Percentiles rank a stretch among this genome's conserved stretches.
phyloP scores from a whole-genome alignment of 108 stramenopile species.

The Discostella stelligeroides region DNA sequence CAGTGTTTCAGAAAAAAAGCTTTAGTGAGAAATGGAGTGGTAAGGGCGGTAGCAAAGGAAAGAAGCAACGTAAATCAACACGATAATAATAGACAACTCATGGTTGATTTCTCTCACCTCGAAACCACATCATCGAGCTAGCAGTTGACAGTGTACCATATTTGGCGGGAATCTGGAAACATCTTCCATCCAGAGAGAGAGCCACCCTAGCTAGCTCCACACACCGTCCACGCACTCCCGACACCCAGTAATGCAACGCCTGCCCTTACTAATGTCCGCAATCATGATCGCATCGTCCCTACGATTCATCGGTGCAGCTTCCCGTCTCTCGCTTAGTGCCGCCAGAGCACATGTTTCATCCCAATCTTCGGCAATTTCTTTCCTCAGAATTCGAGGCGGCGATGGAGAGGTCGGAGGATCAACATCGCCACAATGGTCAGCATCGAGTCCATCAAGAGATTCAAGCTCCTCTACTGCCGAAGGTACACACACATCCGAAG shows the following conservation, averaged over 20 bases:
- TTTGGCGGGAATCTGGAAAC: too few species aligned
- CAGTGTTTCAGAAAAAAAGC: conserved; percentile 31
- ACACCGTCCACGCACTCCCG: not conserved
- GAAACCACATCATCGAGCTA: too few species aligned
- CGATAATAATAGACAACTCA: too few species aligned
- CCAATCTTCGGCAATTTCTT: not conserved
- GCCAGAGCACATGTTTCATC: not conserved
- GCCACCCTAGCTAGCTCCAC: not conserved
- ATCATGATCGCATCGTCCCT: conserved; percentile 11
- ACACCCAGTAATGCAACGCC: not conserved
- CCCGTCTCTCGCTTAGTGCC: not conserved
- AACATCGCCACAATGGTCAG: not conserved
- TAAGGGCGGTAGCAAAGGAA: conserved; percentile 14
- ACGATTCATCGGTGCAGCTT: conserved; percentile 8
- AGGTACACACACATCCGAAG: not conserved
- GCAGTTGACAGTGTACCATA: too few species aligned
- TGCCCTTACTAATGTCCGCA: not conserved
- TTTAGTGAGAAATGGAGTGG: conserved; percentile 49
- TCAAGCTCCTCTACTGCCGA: conserved; percentile 18
- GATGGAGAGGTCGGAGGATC: not conserved
- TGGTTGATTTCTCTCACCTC: too few species aligned
- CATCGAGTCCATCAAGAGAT: conserved; percentile 4
- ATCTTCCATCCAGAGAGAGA: not conserved
- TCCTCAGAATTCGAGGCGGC: conserved; percentile 2
- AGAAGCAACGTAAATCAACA: conserved; percentile 10